Evolutionary conservation across 257 asterid genomes (phyloP).

Genomic region (Agastache rugosa): DNA sequence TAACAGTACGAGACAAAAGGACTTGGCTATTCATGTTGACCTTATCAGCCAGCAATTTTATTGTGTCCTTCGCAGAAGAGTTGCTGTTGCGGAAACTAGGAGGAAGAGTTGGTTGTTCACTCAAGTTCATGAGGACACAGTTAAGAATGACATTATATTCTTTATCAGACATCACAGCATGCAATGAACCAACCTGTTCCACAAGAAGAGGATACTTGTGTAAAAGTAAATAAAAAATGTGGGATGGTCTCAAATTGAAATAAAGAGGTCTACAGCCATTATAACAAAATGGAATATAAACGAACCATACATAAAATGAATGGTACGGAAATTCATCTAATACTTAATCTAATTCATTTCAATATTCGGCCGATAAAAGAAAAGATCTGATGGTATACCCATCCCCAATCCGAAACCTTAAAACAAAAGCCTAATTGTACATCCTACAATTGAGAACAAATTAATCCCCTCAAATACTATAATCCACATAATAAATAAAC

Average conservation of each 20-base stretch:
- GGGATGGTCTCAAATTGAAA: constrained; percentile 24
- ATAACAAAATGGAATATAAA: constrained; percentile 3
- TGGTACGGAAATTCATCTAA: not conserved
- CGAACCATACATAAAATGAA: constrained; percentile 8
- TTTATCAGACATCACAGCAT: constrained; percentile 88
- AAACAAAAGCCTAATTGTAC: not conserved
- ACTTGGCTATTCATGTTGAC: constrained; percentile 92
- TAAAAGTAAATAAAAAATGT: not conserved
- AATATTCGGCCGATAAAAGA: not conserved
- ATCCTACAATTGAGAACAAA: constrained; percentile 16
- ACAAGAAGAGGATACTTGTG: constrained; percentile 31
- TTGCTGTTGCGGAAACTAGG: constrained; percentile 88
- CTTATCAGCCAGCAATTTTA: constrained; percentile 85
- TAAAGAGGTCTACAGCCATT: constrained; percentile 26
- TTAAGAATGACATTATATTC: constrained; percentile 86
- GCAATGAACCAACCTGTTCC: constrained; percentile 87
- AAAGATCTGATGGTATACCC: not conserved
- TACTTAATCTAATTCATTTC: constrained; percentile 2
- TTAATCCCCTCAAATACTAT: constrained; percentile 16
- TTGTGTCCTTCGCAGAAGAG: constrained; percentile 83
- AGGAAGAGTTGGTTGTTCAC: constrained; percentile 86
- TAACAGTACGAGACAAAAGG: constrained; percentile 92
- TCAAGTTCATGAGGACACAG: constrained; percentile 83
- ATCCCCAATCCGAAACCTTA: constrained; percentile 2
- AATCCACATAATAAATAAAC: not conserved